phyloP scores from a whole-genome alignment of 371 early-diverging fungal species.

The Choanephora cucurbitarum region DNA sequence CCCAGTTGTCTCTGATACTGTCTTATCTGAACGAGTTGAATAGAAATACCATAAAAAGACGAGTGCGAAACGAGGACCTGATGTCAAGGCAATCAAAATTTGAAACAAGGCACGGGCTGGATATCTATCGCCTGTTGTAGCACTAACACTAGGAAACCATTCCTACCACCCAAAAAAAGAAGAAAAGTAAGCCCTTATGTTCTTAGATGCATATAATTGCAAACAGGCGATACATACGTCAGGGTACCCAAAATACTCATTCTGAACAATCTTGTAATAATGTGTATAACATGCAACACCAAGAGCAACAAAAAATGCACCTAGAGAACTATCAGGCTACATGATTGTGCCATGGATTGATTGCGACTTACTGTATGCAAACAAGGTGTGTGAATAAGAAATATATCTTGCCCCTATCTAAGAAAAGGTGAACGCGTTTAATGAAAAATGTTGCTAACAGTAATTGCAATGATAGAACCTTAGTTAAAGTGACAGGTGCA shows the following conservation, averaged over 20 bases:
- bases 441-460: too few relatives aligned
- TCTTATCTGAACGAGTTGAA: slow-evolving; percentile 47
- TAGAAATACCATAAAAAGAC: slow-evolving; percentile 67
- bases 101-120: slow-evolving; percentile 80
- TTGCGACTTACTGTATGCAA: slow-evolving; percentile 59
- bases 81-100: slow-evolving; percentile 74
- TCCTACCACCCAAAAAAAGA: slow-evolving; percentile 45
- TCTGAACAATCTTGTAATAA: slow-evolving; percentile 78
- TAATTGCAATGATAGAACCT: slow-evolving; percentile 1
- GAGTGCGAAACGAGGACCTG: slow-evolving; percentile 71
- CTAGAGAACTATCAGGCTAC: slow-evolving; percentile 23
- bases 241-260: slow-evolving; percentile 79
- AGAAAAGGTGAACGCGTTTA: slow-evolving; percentile 1
- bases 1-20: slow-evolving; percentile 54
- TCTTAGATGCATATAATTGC: too few relatives aligned
- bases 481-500: slow-evolving; percentile 16
- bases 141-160: slow-evolving; percentile 86
- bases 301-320: slow-evolving; percentile 75
- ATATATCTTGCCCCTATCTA: slow-evolving; percentile 66
- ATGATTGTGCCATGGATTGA: neutral
- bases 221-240: slow-evolving; percentile 42
- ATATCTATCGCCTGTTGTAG: slow-evolving; percentile 81
- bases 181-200: neutral
- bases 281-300: slow-evolving; percentile 70
- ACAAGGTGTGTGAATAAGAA: slow-evolving; percentile 65